A percentile compares a stretch with the other conserved stretches of the same genome.
Conservation (phyloP, 2,329 filamentous ascomycete species). For the Nothophoma quercina region DNA sequence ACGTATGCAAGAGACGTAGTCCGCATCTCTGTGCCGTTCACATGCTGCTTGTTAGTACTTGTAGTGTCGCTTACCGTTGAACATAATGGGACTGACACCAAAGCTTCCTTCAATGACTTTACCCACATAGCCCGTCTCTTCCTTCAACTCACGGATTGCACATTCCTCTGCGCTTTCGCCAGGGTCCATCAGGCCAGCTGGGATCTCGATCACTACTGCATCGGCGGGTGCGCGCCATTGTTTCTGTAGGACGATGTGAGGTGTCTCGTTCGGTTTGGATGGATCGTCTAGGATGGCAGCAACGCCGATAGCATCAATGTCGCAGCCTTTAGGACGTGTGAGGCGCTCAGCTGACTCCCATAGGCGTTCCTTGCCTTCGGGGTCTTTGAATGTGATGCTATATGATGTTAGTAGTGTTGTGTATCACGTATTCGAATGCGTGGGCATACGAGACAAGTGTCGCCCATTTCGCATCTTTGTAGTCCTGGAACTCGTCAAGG, state of each 20-base stretch:
- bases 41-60: too few relatives aligned
- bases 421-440: slow-evolving; percentile 25
- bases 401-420: slow-evolving; percentile 3
- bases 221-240: slow-evolving; percentile 69
- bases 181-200: slow-evolving; percentile 68
- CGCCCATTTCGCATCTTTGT: slow-evolving; percentile 52
- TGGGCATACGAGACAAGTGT: slow-evolving; percentile 31
- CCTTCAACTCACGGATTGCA: slow-evolving; percentile 67
- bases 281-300: slow-evolving; percentile 66
- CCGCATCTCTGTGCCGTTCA: too few relatives aligned
- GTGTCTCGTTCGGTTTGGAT: slow-evolving; percentile 36
- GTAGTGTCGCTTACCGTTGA: slow-evolving; percentile 55
- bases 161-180: slow-evolving; percentile 65
- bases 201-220: slow-evolving; percentile 68
- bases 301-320: slow-evolving; percentile 77
- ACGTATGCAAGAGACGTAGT: too few relatives aligned
- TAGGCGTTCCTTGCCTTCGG: slow-evolving; percentile 63
- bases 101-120: slow-evolving; percentile 44
- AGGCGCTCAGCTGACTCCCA: slow-evolving; percentile 79
- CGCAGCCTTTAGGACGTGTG: slow-evolving; percentile 67
- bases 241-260: slow-evolving; percentile 51
- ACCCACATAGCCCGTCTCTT: slow-evolving; percentile 71
- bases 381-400: slow-evolving; percentile 67
- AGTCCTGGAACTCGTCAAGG: slow-evolving; percentile 38
- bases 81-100: slow-evolving; percentile 52